Base-by-base conservation (phyloP, 495 filamentous ascomycete species). In the Halenospora varia region DNA sequence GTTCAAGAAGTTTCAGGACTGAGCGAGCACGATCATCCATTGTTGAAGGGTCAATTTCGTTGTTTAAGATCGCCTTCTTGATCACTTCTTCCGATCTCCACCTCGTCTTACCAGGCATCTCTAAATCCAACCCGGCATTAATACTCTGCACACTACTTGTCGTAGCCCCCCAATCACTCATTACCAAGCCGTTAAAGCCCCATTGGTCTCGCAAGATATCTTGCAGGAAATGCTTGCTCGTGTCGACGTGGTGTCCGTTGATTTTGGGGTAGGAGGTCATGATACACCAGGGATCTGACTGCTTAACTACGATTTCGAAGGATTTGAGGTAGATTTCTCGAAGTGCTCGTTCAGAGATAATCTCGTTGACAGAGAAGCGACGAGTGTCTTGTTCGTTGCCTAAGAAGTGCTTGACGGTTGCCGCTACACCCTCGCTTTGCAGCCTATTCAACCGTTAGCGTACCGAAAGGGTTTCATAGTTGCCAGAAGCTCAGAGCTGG, bases 371-470 rank as follows among this genome's bases (percentile, higher is more conserved):
- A 1, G 80, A 81, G 73, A 86, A 78, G 0, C 82, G 73, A 86
- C 78, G 78, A 48, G 86, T 81, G 61, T 90, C 88, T 65, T 88
- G 86, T 62, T 91, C 88, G 64, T 91, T 91, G 59, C 79, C 82
- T 15, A 87, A 83, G 64, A 87, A 92, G 62, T 92, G 88, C 73
- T 91, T 92, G 47, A 89, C 69, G 1, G 84, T 87, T 0, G 87
- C 83, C 22, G 77, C 81, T 25, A 91, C 79, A 2, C 86, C 84
- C 45, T 81, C 83, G 24, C 74, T 75, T 67, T 92, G 86, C 29
- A 91, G 77, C n/a, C n/a, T n/a, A n/a, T n/a, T n/a, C n/a, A n/a
- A n/a, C n/a, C n/a, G n/a, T n/a, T n/a, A n/a, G n/a, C n/a, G n/a
- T n/a, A n/a, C n/a, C n/a, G n/a, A n/a, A n/a, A n/a, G n/a, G n/a